Evolutionary conservation across 768 basidiomycete species (phyloP).

Genomic region (Boletus bicolor): DNA sequence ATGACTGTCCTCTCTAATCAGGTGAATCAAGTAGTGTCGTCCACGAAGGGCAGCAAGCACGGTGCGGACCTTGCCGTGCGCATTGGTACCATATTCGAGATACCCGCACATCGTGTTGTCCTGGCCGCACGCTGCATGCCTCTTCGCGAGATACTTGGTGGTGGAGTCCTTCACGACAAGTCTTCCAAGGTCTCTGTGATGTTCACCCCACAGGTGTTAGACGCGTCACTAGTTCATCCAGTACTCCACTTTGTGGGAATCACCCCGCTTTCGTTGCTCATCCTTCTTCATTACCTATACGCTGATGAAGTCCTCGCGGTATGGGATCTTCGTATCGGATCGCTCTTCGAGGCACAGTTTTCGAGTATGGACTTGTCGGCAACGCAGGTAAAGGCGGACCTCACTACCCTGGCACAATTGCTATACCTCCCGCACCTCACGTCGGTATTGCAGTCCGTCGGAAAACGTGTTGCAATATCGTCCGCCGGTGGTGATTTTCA

Average conservation of each 20-base stretch:
- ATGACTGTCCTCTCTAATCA: conserved; percentile 8
- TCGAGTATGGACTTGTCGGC: conserved; percentile 40
- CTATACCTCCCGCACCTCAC: conserved; percentile 57
- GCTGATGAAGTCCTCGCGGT: conserved; percentile 77
- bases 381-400: conserved; percentile 55
- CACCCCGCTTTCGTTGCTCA: conserved; percentile 63
- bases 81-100: conserved; percentile 39
- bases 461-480: conserved; percentile 50
- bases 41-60: conserved; percentile 29
- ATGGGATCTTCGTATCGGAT: conserved; percentile 74
- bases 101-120: conserved; percentile 67
- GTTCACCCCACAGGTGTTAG: conserved; percentile 8
- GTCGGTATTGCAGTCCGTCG: conserved; percentile 54
- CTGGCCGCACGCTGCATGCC: conserved; percentile 56
- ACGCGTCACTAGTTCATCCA: not conserved
- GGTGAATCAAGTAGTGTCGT: not conserved
- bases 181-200: conserved; percentile 32
- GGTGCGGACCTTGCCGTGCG: conserved; percentile 66
- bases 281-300: conserved; percentile 85
- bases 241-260: conserved; percentile 46
- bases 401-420: conserved; percentile 54
- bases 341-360: conserved; percentile 41
- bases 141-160: conserved; percentile 43
- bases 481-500: conserved; percentile 51
- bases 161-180: conserved; percentile 28